phyloP scores from a whole-genome alignment of 2,329 filamentous ascomycete genomes.

The Apiospora hydei region DNA sequence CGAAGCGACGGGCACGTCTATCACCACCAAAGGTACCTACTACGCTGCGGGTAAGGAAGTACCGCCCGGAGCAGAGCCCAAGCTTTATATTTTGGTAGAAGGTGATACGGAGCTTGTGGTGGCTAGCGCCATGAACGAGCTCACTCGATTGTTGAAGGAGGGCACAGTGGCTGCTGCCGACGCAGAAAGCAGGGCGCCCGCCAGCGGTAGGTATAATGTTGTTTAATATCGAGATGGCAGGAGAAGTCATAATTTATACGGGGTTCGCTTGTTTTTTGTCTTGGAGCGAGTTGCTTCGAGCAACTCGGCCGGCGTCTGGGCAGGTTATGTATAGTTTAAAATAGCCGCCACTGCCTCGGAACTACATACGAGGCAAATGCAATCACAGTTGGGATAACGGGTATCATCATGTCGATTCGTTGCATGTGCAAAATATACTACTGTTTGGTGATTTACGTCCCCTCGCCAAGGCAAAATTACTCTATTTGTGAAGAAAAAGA shows the following conservation, averaged over 20 bases:
- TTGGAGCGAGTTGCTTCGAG: neutral
- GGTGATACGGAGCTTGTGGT: slow-evolving; percentile 95
- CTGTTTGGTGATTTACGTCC: neutral
- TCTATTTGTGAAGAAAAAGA: neutral
- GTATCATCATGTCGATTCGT: neutral
- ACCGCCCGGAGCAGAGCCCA: slow-evolving; percentile 77
- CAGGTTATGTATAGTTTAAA: neutral
- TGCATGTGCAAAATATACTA: neutral
- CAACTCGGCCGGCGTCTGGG: neutral
- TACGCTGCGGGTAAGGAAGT: slow-evolving; percentile 85
- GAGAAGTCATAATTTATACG: neutral
- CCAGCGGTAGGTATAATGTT: slow-evolving; percentile 85
- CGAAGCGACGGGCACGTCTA: slow-evolving; percentile 91
- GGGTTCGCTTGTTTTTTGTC: neutral
- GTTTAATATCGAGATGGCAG: slow-evolving; percentile 55
- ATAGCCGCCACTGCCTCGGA: neutral
- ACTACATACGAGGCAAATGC: neutral
- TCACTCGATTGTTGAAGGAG: slow-evolving; percentile 87
- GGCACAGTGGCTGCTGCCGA: slow-evolving; percentile 90
- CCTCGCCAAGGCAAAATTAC: neutral
- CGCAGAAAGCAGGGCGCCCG: slow-evolving; percentile 80
- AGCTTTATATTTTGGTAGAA: slow-evolving; percentile 97
- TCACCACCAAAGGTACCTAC: slow-evolving; percentile 95
- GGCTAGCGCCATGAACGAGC: slow-evolving; percentile 86
- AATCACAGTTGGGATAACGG: neutral